A percentile compares a stretch with the other conserved stretches of the same genome.
Conservation (phyloP, 2,329 filamentous ascomycete species). For the Microdochium paspali region DNA sequence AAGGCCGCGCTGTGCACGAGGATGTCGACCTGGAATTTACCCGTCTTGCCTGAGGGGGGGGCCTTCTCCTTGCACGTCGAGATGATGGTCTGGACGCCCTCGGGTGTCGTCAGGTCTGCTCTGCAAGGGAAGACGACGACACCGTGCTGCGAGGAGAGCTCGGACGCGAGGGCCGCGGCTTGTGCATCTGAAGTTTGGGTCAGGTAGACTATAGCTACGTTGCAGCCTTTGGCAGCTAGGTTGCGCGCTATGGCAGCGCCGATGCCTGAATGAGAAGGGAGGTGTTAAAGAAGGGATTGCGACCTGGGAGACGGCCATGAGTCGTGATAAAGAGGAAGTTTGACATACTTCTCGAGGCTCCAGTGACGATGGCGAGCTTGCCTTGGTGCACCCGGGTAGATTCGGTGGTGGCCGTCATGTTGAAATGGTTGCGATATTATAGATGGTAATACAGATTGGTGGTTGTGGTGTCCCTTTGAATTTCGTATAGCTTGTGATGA, state of each 20-base stretch:
- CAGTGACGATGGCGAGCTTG: constrained; percentile 39
- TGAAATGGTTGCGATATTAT: neutral
- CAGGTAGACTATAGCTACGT: constrained; percentile 49
- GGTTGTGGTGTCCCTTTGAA: too few species aligned
- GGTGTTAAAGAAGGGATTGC: too few species aligned
- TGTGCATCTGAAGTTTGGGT: constrained; percentile 41
- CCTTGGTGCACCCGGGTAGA: constrained; percentile 23
- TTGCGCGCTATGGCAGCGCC: constrained; percentile 47
- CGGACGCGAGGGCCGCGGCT: constrained; percentile 35
- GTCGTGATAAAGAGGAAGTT: neutral
- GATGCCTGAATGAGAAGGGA: constrained; percentile 33
- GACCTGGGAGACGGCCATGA: too few species aligned
- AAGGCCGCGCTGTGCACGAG: constrained; percentile 50
- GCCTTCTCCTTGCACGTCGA: constrained; percentile 38
- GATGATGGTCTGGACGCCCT: constrained; percentile 40
- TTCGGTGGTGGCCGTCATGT: neutral
- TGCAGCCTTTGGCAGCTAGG: constrained; percentile 49
- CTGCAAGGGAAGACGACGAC: constrained; percentile 38
- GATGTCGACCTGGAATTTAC: constrained; percentile 42
- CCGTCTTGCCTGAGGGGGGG: constrained; percentile 28
- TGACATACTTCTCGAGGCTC: constrained; percentile 33
- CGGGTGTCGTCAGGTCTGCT: constrained; percentile 51
- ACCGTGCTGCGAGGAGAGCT: constrained; percentile 34
- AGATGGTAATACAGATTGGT: neutral
- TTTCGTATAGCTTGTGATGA: too few species aligned